Evolutionary conservation across 495 filamentous ascomycete genomes (phyloP), one percentile per base, ranked within the genome.

Genomic region (Neurospora tetraspora): DNA sequence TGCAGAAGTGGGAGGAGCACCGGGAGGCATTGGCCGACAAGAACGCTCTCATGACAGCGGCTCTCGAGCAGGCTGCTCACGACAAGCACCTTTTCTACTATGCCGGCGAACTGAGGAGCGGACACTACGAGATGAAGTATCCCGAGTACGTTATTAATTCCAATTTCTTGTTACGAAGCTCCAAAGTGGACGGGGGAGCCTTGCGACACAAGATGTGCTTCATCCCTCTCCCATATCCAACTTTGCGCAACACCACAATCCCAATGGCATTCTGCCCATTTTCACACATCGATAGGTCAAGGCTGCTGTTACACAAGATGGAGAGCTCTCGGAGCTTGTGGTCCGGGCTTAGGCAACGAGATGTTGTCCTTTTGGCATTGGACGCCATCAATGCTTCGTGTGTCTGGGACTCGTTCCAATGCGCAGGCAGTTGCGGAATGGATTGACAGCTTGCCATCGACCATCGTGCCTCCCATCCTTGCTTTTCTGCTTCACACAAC

Each of bases 1-100:
- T 84, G 39, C 61, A 71, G 34, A 75, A 77, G 73, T 83, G 78
- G 80, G 83, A 83, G 78, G 70, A 68, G 69, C 27, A 65, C 14
- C 23, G 7, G 12, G 53, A 65, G 12, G 5, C 27, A 7, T 34
- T 65, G 53, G 53, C 53, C 6, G 27, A 65, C 12, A 80, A 80
- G 76, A 85, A 85, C 77, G 68, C 78, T 39, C 72, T 82, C 70
- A 82, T 80, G 78, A 79, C 83, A 14, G 78, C 80, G 20, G 71
- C 80, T 0, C 68, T 84, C 69, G 78, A 85, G 75, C 83, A 86
- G 78, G 85, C 85, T n/a, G 83, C 83, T 69, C 80, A 80, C 74
- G 85, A 86, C 78, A 83, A 79, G 78, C 82, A 85, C 73, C 79
- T 86, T 34, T 76, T 86, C 70, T 70, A 75, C 34, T 68, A 79